Conservation (phyloP, 192 early-diverging fungal species). For the Backusella mclennaniae region DNA sequence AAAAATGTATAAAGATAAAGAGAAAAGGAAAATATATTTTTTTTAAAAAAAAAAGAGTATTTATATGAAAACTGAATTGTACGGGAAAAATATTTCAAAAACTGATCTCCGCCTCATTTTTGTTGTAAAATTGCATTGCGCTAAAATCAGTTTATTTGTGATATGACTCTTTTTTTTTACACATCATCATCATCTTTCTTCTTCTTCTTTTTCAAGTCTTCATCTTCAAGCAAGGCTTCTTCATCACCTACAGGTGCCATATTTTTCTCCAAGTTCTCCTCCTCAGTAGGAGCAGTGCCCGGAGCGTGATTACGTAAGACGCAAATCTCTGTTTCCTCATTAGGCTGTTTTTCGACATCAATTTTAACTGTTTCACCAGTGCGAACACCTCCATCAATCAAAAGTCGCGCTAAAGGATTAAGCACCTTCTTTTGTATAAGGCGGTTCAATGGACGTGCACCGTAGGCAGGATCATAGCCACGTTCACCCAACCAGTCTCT, state of each 20-base stretch:
- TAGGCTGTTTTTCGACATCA: slow-evolving; percentile 16
- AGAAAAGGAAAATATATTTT: background rate
- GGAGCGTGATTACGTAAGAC: slow-evolving; percentile 32
- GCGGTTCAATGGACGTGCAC: slow-evolving; percentile 68
- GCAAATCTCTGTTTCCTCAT: slow-evolving; percentile 20
- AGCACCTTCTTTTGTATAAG: slow-evolving; percentile 62
- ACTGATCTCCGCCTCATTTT: background rate
- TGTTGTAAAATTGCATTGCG: background rate
- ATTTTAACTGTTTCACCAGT: slow-evolving; percentile 53
- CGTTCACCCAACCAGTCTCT: slow-evolving; percentile 62
- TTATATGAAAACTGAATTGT: background rate
- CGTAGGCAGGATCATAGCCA: slow-evolving; percentile 70
- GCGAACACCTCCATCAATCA: slow-evolving; percentile 66
- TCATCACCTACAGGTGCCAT: slow-evolving; percentile 31
- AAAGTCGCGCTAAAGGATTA: slow-evolving; percentile 55
- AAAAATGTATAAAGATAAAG: slow-evolving; percentile 8
- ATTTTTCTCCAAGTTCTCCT: slow-evolving; percentile 8
- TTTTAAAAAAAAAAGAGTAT: background rate
- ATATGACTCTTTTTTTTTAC: background rate
- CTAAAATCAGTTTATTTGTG: background rate
- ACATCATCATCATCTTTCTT: slow-evolving; percentile 12
- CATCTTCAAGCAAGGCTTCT: slow-evolving; percentile 19
- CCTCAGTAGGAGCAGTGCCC: background rate
- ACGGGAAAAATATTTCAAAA: background rate
- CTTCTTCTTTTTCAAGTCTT: background rate